Evolutionary conservation across 352 stramenopile genomes (phyloP).

Genomic region (Thraustochytrium striatum): DNA sequence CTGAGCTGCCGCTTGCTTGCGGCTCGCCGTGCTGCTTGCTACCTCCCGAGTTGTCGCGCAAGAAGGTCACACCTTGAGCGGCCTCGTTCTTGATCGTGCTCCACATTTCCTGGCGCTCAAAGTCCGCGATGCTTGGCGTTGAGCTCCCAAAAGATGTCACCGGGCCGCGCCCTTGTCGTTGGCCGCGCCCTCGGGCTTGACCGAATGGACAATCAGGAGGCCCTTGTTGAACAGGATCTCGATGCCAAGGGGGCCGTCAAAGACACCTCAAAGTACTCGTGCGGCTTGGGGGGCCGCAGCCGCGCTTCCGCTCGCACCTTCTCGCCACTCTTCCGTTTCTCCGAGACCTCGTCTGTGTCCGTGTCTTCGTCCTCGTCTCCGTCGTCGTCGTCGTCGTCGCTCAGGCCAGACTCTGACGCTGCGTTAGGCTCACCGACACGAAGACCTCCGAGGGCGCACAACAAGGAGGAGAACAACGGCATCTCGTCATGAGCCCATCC

Average conservation of each 20-base stretch:
- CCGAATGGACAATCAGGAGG: slow-evolving; percentile 27
- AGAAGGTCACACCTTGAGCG: slow-evolving; percentile 14
- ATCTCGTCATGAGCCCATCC: slow-evolving; percentile 47
- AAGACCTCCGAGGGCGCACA: slow-evolving; percentile 41
- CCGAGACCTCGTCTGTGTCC: too few relatives aligned
- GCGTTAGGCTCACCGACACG: slow-evolving; percentile 26
- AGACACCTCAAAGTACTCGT: slow-evolving; percentile 31
- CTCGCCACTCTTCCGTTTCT: too few relatives aligned
- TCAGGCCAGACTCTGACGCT: too few relatives aligned
- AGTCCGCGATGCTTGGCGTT: slow-evolving; percentile 6
- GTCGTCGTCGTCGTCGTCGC: too few relatives aligned
- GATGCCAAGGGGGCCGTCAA: slow-evolving; percentile 31
- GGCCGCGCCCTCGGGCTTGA: slow-evolving; percentile 27
- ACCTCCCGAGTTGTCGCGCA: slow-evolving; percentile 4
- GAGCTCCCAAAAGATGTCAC: slow-evolving; percentile 44
- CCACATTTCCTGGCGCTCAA: slow-evolving; percentile 24
- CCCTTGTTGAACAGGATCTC: slow-evolving; percentile 43
- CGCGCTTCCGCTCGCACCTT: background rate
- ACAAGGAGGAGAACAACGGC: slow-evolving; percentile 28
- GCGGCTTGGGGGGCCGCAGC: background rate
- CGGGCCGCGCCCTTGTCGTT: background rate
- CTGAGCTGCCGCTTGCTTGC: background rate
- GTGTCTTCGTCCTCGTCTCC: too few relatives aligned
- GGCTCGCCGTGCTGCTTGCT: background rate
- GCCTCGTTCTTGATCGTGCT: slow-evolving; percentile 7